A percentile compares a stretch with the other conserved stretches of the same genome.
Conservation (phyloP, 1,284 basidiomycete species). For the Papiliotrema flavescens region DNA sequence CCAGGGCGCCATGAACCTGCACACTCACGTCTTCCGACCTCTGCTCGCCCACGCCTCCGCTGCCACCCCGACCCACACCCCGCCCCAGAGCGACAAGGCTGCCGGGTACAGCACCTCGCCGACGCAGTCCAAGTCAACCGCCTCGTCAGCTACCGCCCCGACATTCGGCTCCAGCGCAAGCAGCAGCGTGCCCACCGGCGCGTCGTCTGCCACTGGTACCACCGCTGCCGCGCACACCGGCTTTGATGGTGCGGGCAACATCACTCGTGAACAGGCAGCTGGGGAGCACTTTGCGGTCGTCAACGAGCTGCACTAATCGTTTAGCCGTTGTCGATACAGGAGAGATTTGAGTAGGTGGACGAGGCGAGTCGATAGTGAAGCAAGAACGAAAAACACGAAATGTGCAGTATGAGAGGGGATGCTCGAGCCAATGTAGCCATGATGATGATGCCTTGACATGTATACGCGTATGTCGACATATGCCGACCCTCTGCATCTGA, state of each 20-base stretch:
- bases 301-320: not conserved
- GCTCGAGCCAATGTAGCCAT: not conserved
- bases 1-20: slow-evolving; percentile 18
- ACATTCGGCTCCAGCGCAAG: not conserved
- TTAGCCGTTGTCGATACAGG: not conserved
- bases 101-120: not conserved
- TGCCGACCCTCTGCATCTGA: too few relatives aligned
- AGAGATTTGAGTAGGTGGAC: not conserved
- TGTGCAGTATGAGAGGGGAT: too few relatives aligned
- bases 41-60: not conserved
- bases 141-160: not conserved
- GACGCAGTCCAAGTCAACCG: not conserved
- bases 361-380: not conserved
- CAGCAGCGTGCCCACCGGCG: not conserved
- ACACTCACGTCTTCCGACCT: not conserved
- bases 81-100: slow-evolving; percentile 2
- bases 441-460: not conserved
- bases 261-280: not conserved
- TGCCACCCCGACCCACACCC: not conserved
- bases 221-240: not conserved
- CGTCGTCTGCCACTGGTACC: not conserved
- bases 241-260: not conserved
- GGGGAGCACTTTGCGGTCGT: not conserved
- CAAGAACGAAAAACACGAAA: not conserved
- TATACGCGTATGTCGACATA: not conserved